Evolutionary conservation across 495 filamentous ascomycete genomes (phyloP).

Genomic region (Talaromyces trachyspermus): DNA sequence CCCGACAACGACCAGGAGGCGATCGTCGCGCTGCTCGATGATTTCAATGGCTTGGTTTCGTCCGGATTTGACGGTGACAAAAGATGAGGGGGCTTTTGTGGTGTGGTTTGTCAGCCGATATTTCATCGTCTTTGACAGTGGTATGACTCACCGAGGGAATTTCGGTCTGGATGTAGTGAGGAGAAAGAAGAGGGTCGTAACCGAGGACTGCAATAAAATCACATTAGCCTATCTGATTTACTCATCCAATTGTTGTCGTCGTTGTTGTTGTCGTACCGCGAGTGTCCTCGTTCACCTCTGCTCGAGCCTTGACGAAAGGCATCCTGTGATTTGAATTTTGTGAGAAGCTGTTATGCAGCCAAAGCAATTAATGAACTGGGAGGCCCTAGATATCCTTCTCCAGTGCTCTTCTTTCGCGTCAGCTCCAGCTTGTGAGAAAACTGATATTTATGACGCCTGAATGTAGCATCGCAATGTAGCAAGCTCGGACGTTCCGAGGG

Average conservation of each 20-base stretch:
- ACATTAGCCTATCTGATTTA: slow-evolving; percentile 4
- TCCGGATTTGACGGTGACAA: slow-evolving; percentile 69
- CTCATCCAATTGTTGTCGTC: not conserved
- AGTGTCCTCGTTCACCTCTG: slow-evolving; percentile 46
- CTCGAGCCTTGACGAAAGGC: slow-evolving; percentile 39
- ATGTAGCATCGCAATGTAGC: no score
- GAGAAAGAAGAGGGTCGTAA: slow-evolving; percentile 90
- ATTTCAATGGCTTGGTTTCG: slow-evolving; percentile 76
- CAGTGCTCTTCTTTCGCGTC: no score
- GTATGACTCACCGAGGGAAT: slow-evolving; percentile 65
- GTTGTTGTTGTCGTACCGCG: slow-evolving; percentile 30
- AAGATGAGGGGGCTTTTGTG: no score
- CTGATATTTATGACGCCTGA: no score
- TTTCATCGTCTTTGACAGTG: not conserved
- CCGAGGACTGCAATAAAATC: slow-evolving; percentile 72
- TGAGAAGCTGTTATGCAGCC: no score
- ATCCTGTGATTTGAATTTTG: slow-evolving; percentile 25
- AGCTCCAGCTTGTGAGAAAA: no score
- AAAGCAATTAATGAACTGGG: no score
- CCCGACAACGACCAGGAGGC: slow-evolving; percentile 87
- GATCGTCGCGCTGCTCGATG: slow-evolving; percentile 73
- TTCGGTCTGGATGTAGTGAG: slow-evolving; percentile 79
- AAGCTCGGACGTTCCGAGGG: no score
- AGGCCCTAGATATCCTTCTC: no score
- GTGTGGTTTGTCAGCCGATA: slow-evolving; percentile 36